Conservation (phyloP, 805 yeast species). For the Yarrowia porcina region DNA sequence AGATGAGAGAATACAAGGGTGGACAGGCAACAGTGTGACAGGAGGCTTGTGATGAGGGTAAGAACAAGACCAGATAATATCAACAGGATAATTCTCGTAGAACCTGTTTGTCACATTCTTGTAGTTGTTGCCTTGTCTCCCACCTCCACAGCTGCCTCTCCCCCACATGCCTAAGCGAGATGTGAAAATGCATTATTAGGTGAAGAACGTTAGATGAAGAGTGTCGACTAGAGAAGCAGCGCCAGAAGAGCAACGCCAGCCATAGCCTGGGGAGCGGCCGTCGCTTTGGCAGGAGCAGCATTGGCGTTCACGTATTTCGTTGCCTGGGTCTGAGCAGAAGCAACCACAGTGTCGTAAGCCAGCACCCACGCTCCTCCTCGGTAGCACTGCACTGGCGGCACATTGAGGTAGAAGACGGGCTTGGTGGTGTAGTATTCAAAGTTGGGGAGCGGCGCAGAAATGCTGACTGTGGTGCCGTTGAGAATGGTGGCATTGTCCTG, state of each 20-base stretch:
- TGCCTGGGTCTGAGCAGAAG: not conserved
- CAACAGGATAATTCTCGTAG: too few species aligned
- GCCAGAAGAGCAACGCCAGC: not conserved
- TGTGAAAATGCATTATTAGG: constrained; percentile 3
- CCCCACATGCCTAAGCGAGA: not conserved
- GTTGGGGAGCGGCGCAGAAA: constrained; percentile 1
- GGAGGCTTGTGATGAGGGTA: too few species aligned
- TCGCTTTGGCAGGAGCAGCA: not conserved
- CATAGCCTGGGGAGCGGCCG: not conserved
- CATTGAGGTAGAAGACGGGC: constrained; percentile 12
- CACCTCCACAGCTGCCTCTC: too few species aligned
- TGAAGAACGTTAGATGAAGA: not conserved
- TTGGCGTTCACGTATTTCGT: constrained; percentile 12
- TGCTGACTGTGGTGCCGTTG: not conserved
- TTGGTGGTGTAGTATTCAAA: constrained; percentile 3
- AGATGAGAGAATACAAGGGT: too few species aligned
- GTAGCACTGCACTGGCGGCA: constrained; percentile 18
- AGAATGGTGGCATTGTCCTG: not conserved
- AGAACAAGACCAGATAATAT: too few species aligned
- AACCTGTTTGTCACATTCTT: too few species aligned
- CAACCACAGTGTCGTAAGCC: constrained; percentile 6
- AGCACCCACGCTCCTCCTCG: constrained; percentile 22
- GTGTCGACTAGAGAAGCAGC: constrained; percentile 1
- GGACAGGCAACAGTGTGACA: too few species aligned
- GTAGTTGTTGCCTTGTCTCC: too few species aligned